These are phyloP conservation scores for Ceraceosorus bombacis DNA, from an alignment of 1,284 basidiomycete species.

Conservation along the genomic window DNA sequence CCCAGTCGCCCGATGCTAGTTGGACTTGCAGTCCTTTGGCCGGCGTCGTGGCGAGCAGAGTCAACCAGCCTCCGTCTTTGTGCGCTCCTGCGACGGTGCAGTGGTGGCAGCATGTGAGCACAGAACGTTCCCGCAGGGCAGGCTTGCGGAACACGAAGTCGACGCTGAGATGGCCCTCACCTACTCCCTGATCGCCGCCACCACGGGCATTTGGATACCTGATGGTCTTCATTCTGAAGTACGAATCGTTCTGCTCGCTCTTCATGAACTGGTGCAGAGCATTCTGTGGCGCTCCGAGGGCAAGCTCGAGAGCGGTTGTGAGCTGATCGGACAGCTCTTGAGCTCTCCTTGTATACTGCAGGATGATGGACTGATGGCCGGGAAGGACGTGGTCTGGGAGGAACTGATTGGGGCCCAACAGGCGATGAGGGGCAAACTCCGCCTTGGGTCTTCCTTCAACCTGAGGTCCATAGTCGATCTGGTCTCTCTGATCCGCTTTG, in stretches of 20 bases:
- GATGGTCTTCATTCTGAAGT: conserved; percentile 37
- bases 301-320: conserved; percentile 30
- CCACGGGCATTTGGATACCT: conserved; percentile 24
- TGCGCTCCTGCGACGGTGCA: conserved; percentile 15
- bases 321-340: conserved; percentile 18
- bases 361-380: conserved; percentile 12
- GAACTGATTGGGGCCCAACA: conserved; percentile 38
- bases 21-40: conserved; percentile 32
- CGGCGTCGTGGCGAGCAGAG: conserved; percentile 27
- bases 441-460: neutral
- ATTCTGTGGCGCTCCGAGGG: conserved; percentile 18
- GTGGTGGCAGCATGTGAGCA: no score
- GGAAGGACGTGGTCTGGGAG: conserved; percentile 15
- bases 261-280: conserved; percentile 21
- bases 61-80: conserved; percentile 37
- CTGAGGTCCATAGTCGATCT: conserved; percentile 15
- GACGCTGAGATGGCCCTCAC: neutral
- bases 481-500: conserved; percentile 29
- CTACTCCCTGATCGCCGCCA: conserved; percentile 31
- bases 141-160: no score
- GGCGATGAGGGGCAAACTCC: conserved; percentile 10
- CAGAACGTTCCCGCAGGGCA: no score
- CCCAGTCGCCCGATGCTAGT: conserved; percentile 28
- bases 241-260: conserved; percentile 12
- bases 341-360: conserved; percentile 23